A percentile compares a stretch with the other conserved stretches of the same genome.
Conservation (phyloP, 1,139 yeast genomes). For the Geotrichum australiense region DNA sequence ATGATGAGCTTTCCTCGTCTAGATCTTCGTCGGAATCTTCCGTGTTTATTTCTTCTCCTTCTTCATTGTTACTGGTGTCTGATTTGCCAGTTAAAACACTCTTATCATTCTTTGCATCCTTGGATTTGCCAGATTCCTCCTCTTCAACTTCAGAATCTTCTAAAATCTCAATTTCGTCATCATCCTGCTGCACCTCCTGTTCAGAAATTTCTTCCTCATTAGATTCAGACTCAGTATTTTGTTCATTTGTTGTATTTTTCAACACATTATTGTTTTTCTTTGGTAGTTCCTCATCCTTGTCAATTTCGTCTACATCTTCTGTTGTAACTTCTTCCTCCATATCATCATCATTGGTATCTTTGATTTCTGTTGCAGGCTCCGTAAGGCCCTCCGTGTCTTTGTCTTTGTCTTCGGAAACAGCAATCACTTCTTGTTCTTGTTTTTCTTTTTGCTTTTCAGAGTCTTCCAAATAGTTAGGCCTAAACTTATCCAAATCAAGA, state of each 20-base stretch:
- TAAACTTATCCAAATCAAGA: slow-evolving; percentile 23
- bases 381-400: background rate
- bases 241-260: too few species aligned
- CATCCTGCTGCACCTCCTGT: too few species aligned
- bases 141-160: too few species aligned
- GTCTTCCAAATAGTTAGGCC: slow-evolving; percentile 19
- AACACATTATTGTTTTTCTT: too few species aligned
- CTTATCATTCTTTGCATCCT: too few species aligned
- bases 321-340: slow-evolving; percentile 13
- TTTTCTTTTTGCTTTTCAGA: slow-evolving; percentile 4
- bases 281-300: background rate
- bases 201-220: too few species aligned
- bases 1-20: too few species aligned
- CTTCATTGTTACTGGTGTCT: slow-evolving; percentile 24
- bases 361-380: slow-evolving; percentile 5
- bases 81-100: too few species aligned
- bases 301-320: background rate
- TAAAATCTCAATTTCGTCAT: too few species aligned
- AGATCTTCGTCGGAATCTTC: too few species aligned
- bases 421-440: background rate
- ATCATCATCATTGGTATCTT: slow-evolving; percentile 19
- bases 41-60: slow-evolving; percentile 24
- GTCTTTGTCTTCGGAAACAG: background rate
- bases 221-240: too few species aligned
- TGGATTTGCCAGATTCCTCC: too few species aligned